These are phyloP conservation scores for Rhamnella rubrinervis DNA, from an alignment of 331 rosid genomes.

Conservation along the genomic window DNA sequence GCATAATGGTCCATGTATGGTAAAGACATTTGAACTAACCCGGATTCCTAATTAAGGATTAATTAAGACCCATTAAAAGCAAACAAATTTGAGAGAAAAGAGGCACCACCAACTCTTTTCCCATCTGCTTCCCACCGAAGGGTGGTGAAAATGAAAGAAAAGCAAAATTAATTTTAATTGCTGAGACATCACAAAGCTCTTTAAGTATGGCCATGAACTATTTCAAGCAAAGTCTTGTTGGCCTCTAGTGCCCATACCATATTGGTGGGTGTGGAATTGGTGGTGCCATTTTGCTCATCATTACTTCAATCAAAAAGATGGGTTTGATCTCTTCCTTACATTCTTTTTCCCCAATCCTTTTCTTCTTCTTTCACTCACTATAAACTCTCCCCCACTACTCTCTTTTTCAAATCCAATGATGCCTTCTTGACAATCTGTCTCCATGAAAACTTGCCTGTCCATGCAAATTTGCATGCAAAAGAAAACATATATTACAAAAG, in stretches of 20 bases:
- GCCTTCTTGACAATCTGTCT: conserved; percentile 66
- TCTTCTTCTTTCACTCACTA: conserved; percentile 38
- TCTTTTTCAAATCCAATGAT: conserved; percentile 59
- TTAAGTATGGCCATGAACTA: conserved; percentile 36
- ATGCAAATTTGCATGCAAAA: conserved; percentile 77
- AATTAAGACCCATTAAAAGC: conserved; percentile 2
- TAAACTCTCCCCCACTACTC: conserved; percentile 20
- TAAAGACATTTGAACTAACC: conserved; percentile 7
- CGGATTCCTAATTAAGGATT: background rate
- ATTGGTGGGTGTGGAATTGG: conserved; percentile 19
- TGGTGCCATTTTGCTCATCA: conserved; percentile 46
- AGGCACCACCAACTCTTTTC: conserved; percentile 16
- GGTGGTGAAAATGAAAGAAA: conserved; percentile 28
- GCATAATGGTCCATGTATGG: no score
- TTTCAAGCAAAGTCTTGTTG: conserved; percentile 32
- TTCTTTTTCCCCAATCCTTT: conserved; percentile 24
- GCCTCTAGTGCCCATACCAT: conserved; percentile 26
- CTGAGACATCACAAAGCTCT: conserved; percentile 26
- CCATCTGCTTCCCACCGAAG: conserved; percentile 36
- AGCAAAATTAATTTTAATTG: conserved; percentile 18
- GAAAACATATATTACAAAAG: conserved; percentile 1
- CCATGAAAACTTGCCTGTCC: conserved; percentile 64
- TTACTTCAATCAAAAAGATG: conserved; percentile 62
- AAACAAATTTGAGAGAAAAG: conserved; percentile 12
- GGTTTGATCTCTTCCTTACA: conserved; percentile 34